A percentile compares a stretch with the other conserved stretches of the same genome.
Conservation (phyloP, 768 basidiomycete species). For the Boletus rufocinnamomeus region DNA sequence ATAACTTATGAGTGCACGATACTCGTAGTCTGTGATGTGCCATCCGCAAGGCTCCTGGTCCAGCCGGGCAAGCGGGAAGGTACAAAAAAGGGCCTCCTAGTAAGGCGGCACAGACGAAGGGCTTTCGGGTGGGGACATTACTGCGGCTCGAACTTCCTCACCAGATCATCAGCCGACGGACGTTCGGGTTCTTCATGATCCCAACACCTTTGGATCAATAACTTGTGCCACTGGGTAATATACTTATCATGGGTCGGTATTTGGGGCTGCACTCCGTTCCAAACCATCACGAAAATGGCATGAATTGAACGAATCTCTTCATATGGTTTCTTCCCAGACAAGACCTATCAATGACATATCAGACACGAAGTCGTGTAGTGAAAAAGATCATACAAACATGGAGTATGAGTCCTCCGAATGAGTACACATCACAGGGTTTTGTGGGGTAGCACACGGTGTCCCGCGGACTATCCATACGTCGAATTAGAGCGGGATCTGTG, state of each 20-base stretch:
- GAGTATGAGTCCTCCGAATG: slow-evolving; percentile 39
- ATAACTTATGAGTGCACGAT: no score
- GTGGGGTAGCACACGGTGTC: slow-evolving; percentile 16
- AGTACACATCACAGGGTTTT: slow-evolving; percentile 29
- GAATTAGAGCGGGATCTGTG: slow-evolving; percentile 42
- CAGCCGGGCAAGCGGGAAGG: not conserved
- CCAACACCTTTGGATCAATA: slow-evolving; percentile 23
- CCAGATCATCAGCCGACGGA: slow-evolving; percentile 17
- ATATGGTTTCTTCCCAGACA: slow-evolving; percentile 25
- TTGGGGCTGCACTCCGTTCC: slow-evolving; percentile 13
- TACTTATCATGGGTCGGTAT: slow-evolving; percentile 6
- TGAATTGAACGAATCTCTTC: not conserved
- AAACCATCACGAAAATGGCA: not conserved
- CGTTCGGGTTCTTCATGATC: slow-evolving; percentile 15
- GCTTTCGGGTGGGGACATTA: not conserved
- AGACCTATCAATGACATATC: slow-evolving; percentile 17
- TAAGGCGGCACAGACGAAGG: not conserved
- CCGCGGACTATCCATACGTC: not conserved
- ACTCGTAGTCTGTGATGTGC: not conserved
- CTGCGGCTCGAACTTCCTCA: slow-evolving; percentile 1
- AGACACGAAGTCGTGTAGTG: not conserved
- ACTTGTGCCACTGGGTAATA: slow-evolving; percentile 6
- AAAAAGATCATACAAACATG: slow-evolving; percentile 21
- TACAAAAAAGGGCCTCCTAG: not conserved
- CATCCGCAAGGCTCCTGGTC: not conserved